Conservation (phyloP, 345 rosid species). For the Brassica nigra region DNA sequence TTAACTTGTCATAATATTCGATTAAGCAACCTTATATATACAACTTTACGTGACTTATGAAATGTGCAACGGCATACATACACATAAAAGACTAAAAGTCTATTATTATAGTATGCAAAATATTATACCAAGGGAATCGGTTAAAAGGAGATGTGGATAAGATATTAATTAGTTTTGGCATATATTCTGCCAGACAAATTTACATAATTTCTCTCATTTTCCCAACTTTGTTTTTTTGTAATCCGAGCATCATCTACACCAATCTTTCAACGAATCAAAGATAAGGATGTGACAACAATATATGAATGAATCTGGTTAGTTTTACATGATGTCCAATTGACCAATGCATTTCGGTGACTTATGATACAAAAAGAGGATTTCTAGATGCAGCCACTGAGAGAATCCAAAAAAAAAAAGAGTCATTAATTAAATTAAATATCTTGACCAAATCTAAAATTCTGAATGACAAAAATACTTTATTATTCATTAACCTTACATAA, state of each 20-base stretch:
- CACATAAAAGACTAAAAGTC: background rate
- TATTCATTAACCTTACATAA: background rate
- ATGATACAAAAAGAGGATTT: background rate
- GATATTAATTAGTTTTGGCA: constrained; percentile 42
- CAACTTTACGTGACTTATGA: background rate
- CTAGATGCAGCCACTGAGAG: background rate
- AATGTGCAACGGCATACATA: background rate
- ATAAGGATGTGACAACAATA: constrained; percentile 34
- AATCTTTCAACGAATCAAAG: constrained; percentile 17
- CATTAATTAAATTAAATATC: background rate
- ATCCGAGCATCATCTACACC: constrained; percentile 33
- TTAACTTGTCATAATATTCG: constrained; percentile 32
- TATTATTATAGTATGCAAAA: background rate
- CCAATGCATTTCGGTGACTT: background rate
- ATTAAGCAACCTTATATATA: background rate
- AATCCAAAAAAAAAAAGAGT: background rate
- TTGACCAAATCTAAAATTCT: background rate
- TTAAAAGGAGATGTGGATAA: constrained; percentile 32
- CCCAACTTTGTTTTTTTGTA: constrained; percentile 13
- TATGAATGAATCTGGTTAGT: background rate
- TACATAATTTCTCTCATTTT: constrained; percentile 31
- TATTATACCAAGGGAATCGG: constrained; percentile 31
- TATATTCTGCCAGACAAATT: constrained; percentile 30
- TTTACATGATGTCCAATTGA: background rate
- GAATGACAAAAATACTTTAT: background rate